A percentile compares a stretch with the other conserved stretches of the same genome.
Evolutionary conservation across 805 yeast species (phyloP).

Genomic region (Metschnikowia continentalis): DNA sequence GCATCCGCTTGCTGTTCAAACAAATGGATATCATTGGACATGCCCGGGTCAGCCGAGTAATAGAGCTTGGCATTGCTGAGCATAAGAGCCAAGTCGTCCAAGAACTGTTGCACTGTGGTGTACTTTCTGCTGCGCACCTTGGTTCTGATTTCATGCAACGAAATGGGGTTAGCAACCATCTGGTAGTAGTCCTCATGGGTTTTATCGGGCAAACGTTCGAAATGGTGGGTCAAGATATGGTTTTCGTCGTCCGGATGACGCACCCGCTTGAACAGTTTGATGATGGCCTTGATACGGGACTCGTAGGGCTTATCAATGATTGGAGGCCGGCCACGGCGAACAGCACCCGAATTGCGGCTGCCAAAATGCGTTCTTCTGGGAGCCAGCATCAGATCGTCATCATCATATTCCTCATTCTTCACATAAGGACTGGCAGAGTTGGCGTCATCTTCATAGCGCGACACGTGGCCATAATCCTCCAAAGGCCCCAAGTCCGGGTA

Average conservation of each 20-base stretch:
- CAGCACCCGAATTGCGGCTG: constrained; percentile 37
- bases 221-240: constrained; percentile 52
- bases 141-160: constrained; percentile 69
- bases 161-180: constrained; percentile 54
- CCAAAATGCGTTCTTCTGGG: constrained; percentile 4
- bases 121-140: constrained; percentile 85
- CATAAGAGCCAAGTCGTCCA: constrained; percentile 72
- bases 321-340: constrained; percentile 86
- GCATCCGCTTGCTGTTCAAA: constrained; percentile 60
- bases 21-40: constrained; percentile 55
- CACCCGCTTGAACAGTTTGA: constrained; percentile 76
- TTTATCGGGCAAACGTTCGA: constrained; percentile 80
- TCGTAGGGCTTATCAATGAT: constrained; percentile 89
- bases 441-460: constrained; percentile 11
- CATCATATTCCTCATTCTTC: constrained; percentile 15
- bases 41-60: constrained; percentile 47
- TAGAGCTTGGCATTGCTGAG: constrained; percentile 68
- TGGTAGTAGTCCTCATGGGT: constrained; percentile 52
- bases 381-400: constrained; percentile 14
- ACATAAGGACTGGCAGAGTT: constrained; percentile 11
- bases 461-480: constrained; percentile 13
- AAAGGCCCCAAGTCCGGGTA: constrained; percentile 71
- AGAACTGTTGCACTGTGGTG: constrained; percentile 66
- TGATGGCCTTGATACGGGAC: constrained; percentile 81
- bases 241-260: constrained; percentile 47